Evolutionary conservation across 768 basidiomycete genomes (phyloP), one percentile per base, ranked within the genome.

Genomic region (Punctularia strigosozonata): DNA sequence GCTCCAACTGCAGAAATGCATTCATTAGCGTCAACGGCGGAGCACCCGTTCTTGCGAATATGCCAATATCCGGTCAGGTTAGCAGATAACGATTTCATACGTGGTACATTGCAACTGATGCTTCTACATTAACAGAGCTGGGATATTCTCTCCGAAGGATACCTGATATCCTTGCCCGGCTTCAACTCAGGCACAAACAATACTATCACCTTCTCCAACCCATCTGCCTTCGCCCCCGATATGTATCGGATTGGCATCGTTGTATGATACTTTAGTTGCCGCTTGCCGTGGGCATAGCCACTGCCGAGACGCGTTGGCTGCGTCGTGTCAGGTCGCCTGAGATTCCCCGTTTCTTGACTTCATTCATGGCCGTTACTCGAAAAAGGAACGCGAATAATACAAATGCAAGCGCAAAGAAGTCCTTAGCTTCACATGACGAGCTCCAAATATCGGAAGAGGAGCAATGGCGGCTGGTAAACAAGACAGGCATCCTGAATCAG

Each of bases 401-500:
- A n/a, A n/a, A n/a, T n/a, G n/a, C n/a, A n/a, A n/a, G n/a, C n/a
- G 19, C 33, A 8, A 34, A 34, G 10, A 34, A 34, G 33, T 12
- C 33, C 20, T 19, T 10, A 30, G 10, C 28, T 34, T 8, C 8
- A 20, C 22, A 43, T 46, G 22, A 46, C 42, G 39, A 36, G n/a
- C 42, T 70, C 31, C 68, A 77, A 25, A 75, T 88, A 25, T 53
- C 81, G 3, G 75, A 83, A 51, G 75, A 80, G 2, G 85, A 88
- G 53, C 74, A 87, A 65, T 80, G 78, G 81, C 72, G 83, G 10
- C 56, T 88, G 25, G 70, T 87, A 47, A 70, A 73, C 7, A 65
- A 84, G 44, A 69, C 75, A 12, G 81, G 80, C 14, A 46, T 64
- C 13, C 48, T 64, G 22, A 39, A 53, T 40, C 43, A 52, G 31